Conservation (phyloP, 768 basidiomycete species). For the Trichaptum fuscoviolaceum region DNA sequence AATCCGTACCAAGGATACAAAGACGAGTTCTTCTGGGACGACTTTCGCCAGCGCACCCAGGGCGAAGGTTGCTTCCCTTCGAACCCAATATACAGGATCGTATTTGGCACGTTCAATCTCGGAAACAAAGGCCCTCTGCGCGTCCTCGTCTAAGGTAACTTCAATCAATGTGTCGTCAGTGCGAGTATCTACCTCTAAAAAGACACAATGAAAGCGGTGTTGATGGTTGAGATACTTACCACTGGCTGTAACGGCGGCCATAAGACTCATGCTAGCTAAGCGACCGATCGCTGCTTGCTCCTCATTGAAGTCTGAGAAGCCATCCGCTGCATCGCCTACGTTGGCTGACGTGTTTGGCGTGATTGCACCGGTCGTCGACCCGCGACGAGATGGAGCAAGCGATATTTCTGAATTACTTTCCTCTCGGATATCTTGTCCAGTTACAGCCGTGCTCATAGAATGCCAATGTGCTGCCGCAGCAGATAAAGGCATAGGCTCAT, state of each 20-base stretch:
- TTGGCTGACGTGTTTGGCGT: neutral
- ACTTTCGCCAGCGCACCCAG: constrained; percentile 86
- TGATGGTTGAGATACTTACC: constrained; percentile 38
- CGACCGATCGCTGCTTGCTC: constrained; percentile 82
- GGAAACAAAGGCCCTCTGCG: constrained; percentile 59
- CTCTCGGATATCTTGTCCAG: neutral
- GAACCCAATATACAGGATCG: constrained; percentile 71
- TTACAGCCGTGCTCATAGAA: neutral
- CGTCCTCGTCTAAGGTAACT: constrained; percentile 54
- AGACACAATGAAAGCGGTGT: constrained; percentile 7
- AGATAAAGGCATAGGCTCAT: neutral
- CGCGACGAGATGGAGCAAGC: neutral
- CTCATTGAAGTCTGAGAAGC: constrained; percentile 24
- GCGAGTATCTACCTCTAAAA: constrained; percentile 10
- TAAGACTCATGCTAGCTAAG: constrained; percentile 87
- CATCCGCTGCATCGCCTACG: constrained; percentile 6
- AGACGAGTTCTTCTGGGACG: constrained; percentile 68
- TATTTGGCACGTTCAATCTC: constrained; percentile 66
- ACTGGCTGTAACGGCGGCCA: constrained; percentile 80
- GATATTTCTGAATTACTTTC: neutral
- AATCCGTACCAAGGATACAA: constrained; percentile 50
- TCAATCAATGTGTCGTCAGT: neutral
- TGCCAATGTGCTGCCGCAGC: neutral
- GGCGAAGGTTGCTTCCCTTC: constrained; percentile 83
- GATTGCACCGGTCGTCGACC: constrained; percentile 2